Evolutionary conservation across 352 stramenopile species (phyloP).

Genomic region (Thraustotheca clavata): DNA sequence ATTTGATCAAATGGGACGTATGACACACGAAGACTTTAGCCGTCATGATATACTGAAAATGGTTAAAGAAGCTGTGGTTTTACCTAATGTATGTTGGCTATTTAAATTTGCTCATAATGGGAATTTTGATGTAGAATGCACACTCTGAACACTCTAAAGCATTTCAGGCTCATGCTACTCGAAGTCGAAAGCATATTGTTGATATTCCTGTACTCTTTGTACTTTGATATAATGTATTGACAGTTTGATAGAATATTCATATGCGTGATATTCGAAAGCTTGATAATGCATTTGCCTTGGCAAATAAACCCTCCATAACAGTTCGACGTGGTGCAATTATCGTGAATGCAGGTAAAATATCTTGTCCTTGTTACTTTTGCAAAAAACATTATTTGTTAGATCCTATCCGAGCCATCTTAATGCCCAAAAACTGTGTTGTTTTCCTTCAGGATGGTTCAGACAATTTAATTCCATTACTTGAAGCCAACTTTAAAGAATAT

Average conservation of each 20-base stretch:
- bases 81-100: background rate
- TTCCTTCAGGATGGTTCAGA: conserved; percentile 34
- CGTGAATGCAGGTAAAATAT: conserved; percentile 49
- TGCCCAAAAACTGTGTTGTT: conserved; percentile 49
- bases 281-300: conserved; percentile 63
- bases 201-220: conserved; percentile 3
- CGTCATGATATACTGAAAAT: conserved; percentile 45
- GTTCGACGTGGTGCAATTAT: conserved; percentile 68
- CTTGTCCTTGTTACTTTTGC: background rate
- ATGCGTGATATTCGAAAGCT: conserved; percentile 69
- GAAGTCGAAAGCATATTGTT: conserved; percentile 1
- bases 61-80: conserved; percentile 40
- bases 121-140: background rate
- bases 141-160: background rate
- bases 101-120: background rate
- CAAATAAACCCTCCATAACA: conserved; percentile 62
- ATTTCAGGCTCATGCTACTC: background rate
- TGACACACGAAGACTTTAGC: conserved; percentile 45
- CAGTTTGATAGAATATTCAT: conserved; percentile 46
- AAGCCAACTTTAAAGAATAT: conserved; percentile 35
- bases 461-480: conserved; percentile 10
- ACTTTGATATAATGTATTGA: background rate
- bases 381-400: conserved; percentile 27
- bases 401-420: conserved; percentile 61
- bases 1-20: conserved; percentile 42